phyloP scores from a whole-genome alignment of 352 stramenopile species.

The Pythium rishiriense region DNA sequence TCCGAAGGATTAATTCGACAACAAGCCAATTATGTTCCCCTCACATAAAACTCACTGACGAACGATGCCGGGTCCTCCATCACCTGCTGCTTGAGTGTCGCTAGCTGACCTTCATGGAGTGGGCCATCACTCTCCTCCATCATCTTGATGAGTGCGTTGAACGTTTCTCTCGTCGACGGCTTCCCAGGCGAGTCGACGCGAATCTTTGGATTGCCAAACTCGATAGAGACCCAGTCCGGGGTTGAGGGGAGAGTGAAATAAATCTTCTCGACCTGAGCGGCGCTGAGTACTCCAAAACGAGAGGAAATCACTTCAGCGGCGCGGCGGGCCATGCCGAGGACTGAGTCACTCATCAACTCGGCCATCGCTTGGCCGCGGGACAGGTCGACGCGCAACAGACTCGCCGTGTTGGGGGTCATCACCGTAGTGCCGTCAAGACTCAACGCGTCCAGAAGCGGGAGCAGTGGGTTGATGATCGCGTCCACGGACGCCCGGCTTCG shows the following conservation, averaged over 20 bases:
- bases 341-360: neutral
- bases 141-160: conserved; percentile 7
- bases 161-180: neutral
- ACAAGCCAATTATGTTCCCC: neutral
- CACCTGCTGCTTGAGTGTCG: conserved; percentile 9
- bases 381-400: neutral
- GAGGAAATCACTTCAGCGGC: conserved; percentile 1
- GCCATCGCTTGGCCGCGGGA: neutral
- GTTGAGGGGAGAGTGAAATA: neutral
- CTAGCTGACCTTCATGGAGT: neutral
- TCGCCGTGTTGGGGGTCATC: conserved; percentile 7
- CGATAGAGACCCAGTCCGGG: neutral
- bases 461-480: conserved; percentile 24
- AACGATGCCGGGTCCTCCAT: conserved; percentile 10
- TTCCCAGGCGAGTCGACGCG: neutral
- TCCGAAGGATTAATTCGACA: too few relatives aligned
- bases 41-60: conserved; percentile 5
- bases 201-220: conserved; percentile 5
- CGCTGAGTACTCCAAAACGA: conserved; percentile 1
- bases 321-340: conserved; percentile 1
- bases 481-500: neutral
- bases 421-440: conserved; percentile 24
- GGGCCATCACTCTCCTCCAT: conserved; percentile 6
- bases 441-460: conserved; percentile 33
- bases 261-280: neutral